phyloP scores from a whole-genome alignment of 2,329 filamentous ascomycete species.

The Salinomyces thailandicus region DNA sequence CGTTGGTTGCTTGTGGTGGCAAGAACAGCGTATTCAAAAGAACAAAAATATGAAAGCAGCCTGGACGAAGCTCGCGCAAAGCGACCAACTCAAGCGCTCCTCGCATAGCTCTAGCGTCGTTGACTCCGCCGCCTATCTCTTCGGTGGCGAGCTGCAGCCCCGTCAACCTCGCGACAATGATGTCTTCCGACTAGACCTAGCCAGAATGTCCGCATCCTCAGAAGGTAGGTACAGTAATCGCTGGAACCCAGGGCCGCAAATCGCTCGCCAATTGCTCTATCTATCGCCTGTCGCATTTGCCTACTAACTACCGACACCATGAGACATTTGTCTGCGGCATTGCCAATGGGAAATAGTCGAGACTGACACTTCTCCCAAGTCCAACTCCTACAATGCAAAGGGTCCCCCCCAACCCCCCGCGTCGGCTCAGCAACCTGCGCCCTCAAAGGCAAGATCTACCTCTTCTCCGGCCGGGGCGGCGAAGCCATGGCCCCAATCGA shows the following conservation, averaged over 20 bases:
- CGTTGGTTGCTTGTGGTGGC: too few species aligned
- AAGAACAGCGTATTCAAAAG: too few species aligned
- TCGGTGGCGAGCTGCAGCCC: slow-evolving; percentile 62
- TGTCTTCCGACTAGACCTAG: slow-evolving; percentile 48
- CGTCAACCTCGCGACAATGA: slow-evolving; percentile 61
- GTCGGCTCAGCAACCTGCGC: slow-evolving; percentile 63
- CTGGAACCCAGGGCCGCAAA: too few species aligned
- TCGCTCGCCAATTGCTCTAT: too few species aligned
- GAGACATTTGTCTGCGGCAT: not conserved
- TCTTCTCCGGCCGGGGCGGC: slow-evolving; percentile 71
- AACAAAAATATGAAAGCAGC: slow-evolving; percentile 1
- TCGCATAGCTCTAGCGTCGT: slow-evolving; percentile 54
- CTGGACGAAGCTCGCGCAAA: slow-evolving; percentile 29
- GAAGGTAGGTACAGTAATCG: too few species aligned
- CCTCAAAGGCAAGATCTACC: slow-evolving; percentile 60
- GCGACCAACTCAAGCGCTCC: slow-evolving; percentile 51
- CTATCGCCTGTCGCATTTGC: not conserved
- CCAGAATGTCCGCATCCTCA: too few species aligned
- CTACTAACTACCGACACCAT: not conserved
- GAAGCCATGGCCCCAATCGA: slow-evolving; percentile 59
- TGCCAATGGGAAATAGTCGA: too few species aligned
- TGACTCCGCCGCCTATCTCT: slow-evolving; percentile 51
- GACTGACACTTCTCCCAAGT: too few species aligned
- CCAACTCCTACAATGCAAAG: not conserved
- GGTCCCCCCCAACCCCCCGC: slow-evolving; percentile 48